Base-by-base conservation (phyloP, 305 asterid species). In the Salvia sclarea region DNA sequence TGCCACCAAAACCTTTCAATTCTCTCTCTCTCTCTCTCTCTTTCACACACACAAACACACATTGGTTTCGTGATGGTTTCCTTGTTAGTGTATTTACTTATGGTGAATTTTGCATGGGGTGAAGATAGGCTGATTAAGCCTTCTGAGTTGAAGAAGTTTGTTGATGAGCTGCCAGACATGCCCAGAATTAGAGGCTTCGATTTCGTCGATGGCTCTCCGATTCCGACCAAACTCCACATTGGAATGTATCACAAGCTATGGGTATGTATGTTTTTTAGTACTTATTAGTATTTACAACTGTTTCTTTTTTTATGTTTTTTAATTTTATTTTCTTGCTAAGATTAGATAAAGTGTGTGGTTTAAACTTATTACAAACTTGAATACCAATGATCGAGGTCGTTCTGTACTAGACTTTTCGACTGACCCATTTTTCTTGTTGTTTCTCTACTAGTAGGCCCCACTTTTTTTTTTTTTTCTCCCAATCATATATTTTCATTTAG, bases 241-340 rank as follows among this genome's bases (percentile, higher is more conserved):
- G 94, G 94, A 77, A 91, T 91, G 98, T 91, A 75, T 75, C 67
- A 25, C 76, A 91, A 86, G 68, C 90, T 85, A 70, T 91, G 95
- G 98, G 98, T 91, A 49, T 22, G 54, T n/a, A n/a, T n/a, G n/a
- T n/a, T n/a, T n/a, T n/a, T n/a, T n/a, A n/a, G n/a, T n/a, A n/a
- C n/a, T n/a, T n/a, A n/a, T n/a, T n/a, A n/a, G n/a, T n/a, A n/a
- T n/a, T n/a, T n/a, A n/a, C n/a, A n/a, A n/a, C n/a, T n/a, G n/a
- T n/a, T n/a, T n/a, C n/a, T n/a, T n/a, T n/a, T n/a, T n/a, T n/a
- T n/a, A n/a, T n/a, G n/a, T 61, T 61, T 61, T 35, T 33, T 2
- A 33, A 16, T 47, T 48, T 5, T 24, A 1, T 62, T 62, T 62
- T 38, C 2, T 11, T 37, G 1, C n/a, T 38, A n/a, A 41, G 7